Conservation (phyloP, 345 rosid species). For the Euphorbia peplus region DNA sequence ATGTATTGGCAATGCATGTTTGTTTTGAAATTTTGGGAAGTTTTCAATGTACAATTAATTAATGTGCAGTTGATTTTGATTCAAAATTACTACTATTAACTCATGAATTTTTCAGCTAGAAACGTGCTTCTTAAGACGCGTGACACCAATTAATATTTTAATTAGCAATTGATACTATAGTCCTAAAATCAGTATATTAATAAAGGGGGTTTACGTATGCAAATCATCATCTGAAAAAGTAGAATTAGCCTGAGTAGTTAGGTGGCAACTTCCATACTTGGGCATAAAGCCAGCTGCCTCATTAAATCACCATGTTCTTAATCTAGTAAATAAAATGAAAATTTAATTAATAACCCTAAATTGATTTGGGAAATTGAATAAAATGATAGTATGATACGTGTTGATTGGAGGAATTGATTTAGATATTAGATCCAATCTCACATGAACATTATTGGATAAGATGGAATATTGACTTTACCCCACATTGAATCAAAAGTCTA, state of each 20-base stretch:
- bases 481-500: not conserved
- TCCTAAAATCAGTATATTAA: not conserved
- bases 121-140: constrained; percentile 27
- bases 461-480: constrained; percentile 41
- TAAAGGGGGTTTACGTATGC: constrained; percentile 21
- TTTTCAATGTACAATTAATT: constrained; percentile 1
- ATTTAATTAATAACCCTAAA: not conserved
- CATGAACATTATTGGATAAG: constrained; percentile 26
- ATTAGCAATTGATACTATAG: not conserved
- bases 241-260: not conserved
- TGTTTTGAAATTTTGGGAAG: constrained; percentile 11
- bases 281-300: constrained; percentile 7
- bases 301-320: constrained; percentile 15
- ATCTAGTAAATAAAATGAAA: constrained; percentile 16
- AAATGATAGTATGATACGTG: not conserved
- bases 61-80: not conserved
- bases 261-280: not conserved
- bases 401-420: constrained; percentile 10
- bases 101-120: not conserved
- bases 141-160: constrained; percentile 8
- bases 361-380: constrained; percentile 3
- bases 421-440: constrained; percentile 21
- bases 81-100: constrained; percentile 3
- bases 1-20: constrained; percentile 32
- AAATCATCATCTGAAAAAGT: not conserved